Base-by-base conservation (phyloP, 208 protist genomes). In the Crithidia bombi region DNA sequence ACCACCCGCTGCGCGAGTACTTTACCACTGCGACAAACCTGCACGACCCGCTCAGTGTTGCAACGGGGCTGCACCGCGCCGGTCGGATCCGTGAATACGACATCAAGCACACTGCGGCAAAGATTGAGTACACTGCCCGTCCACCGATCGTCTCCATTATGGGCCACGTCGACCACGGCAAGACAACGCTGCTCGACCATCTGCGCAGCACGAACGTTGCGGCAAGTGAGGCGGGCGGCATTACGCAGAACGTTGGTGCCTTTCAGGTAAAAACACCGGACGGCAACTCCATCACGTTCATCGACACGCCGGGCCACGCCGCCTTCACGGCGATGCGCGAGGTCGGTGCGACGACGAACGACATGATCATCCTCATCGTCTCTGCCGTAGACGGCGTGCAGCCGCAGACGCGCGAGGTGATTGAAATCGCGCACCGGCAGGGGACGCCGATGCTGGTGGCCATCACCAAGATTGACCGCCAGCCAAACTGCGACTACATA, bases 131-230 rank as follows among this genome's bases (percentile, higher is more conserved):
- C 69, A 41, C 69, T 11, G 44, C 86, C 28, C 81, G 97, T 6
- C 87, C 97, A 30, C 98, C 98, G 1, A 83, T 99, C 28, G 98
- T 99, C 0, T 98, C 97, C 11, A 95, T 99, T 43, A 99, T 99
- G 96, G 98, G 98, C n/a, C 98, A 99, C 75, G 98, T 99, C 33
- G 98, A 99, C 73, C 98, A 99, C 67, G 98, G 98, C 50, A 99
- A 99, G 80, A 99, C 98, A 21, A 98, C 96, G 23, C 79, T 99
- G 35, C 86, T 99, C 15, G 98, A 99, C 65, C 86, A 85, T 49
- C 78, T 99, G 33, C 87, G 98, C 9, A 88, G 93, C 30, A 93
- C 97, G 2, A 95, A 95, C 55, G 90, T 99, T 7, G 97, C 93
- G 0, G 82, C 90, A 2, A 65, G 79, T 4, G 98, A 99, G 86